Conservation (phyloP, 768 basidiomycete genomes). For the Lactarius evosmus region DNA sequence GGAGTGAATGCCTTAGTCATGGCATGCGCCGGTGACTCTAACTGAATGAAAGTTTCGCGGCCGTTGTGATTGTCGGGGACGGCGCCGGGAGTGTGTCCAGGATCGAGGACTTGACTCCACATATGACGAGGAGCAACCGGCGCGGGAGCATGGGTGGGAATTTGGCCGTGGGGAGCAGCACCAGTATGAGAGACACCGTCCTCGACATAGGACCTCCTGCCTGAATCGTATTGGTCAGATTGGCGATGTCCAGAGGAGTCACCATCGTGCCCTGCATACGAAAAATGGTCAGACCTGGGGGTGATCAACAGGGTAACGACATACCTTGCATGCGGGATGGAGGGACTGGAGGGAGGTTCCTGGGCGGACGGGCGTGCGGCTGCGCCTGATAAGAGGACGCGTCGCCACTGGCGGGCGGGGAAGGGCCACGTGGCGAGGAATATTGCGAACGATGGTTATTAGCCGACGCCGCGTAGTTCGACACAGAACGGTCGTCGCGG, state of each 20-base stretch:
- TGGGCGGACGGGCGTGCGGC: constrained; percentile 22
- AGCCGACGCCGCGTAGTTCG: constrained; percentile 22
- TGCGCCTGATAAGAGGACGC: constrained; percentile 9
- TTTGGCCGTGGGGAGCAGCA: constrained; percentile 8
- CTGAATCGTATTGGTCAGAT: constrained; percentile 52
- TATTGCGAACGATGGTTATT: constrained; percentile 20
- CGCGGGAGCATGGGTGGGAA: constrained; percentile 26
- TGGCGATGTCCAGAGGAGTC: constrained; percentile 45
- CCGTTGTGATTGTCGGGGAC: constrained; percentile 36
- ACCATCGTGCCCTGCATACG: constrained; percentile 38
- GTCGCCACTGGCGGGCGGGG: constrained; percentile 19
- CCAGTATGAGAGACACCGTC: constrained; percentile 35
- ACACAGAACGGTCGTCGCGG: constrained; percentile 26
- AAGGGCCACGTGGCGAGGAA: constrained; percentile 22
- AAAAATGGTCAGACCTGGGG: constrained; percentile 2
- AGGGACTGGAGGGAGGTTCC: constrained; percentile 31
- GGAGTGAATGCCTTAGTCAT: constrained; percentile 95
- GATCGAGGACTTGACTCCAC: constrained; percentile 89
- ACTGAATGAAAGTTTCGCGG: constrained; percentile 65
- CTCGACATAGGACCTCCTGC: constrained; percentile 55
- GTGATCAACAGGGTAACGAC: not conserved
- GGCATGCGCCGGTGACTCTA: constrained; percentile 63
- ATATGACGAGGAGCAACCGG: constrained; percentile 59
- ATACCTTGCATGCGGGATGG: constrained; percentile 19
- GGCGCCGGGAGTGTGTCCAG: constrained; percentile 49